These are phyloP conservation scores for Dunaliella primolecta DNA, from an alignment of 139 green algal species.

Conservation along the genomic window DNA sequence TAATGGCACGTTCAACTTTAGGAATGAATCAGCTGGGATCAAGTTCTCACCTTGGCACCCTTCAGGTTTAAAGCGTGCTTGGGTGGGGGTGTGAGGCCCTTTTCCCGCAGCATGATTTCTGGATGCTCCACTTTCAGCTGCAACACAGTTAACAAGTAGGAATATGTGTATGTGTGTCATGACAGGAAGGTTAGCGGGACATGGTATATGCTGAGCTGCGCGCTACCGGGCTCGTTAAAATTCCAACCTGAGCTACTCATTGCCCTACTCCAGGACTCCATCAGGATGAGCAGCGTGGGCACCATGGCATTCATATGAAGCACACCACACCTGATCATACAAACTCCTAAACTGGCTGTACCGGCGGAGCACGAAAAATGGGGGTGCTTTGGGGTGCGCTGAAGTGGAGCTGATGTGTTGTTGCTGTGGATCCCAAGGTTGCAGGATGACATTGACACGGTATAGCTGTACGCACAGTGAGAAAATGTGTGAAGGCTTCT, in stretches of 20 bases:
- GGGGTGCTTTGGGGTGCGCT: slow-evolving; percentile 10
- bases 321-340: slow-evolving; percentile 40
- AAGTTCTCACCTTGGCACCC: slow-evolving; percentile 24
- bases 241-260: too few species aligned
- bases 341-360: slow-evolving; percentile 60
- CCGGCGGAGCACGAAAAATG: slow-evolving; percentile 55
- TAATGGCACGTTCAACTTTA: too few species aligned
- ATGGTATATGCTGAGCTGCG: too few species aligned
- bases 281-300: too few species aligned
- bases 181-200: too few species aligned
- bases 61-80: slow-evolving; percentile 48
- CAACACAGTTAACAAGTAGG: not conserved
- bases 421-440: slow-evolving; percentile 8
- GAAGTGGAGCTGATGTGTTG: not conserved
- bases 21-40: too few species aligned
- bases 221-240: too few species aligned
- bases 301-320: too few species aligned
- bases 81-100: slow-evolving; percentile 32
- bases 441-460: slow-evolving; percentile 54
- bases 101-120: slow-evolving; percentile 28
- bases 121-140: slow-evolving; percentile 48
- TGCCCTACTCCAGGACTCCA: too few species aligned
- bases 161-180: too few species aligned
- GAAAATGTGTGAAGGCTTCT: too few species aligned
- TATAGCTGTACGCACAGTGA: slow-evolving; percentile 51